Percentiles rank a stretch among this genome's conserved stretches.
Conservation (phyloP, 2,329 filamentous ascomycete genomes). For the Metarhizium rileyi region DNA sequence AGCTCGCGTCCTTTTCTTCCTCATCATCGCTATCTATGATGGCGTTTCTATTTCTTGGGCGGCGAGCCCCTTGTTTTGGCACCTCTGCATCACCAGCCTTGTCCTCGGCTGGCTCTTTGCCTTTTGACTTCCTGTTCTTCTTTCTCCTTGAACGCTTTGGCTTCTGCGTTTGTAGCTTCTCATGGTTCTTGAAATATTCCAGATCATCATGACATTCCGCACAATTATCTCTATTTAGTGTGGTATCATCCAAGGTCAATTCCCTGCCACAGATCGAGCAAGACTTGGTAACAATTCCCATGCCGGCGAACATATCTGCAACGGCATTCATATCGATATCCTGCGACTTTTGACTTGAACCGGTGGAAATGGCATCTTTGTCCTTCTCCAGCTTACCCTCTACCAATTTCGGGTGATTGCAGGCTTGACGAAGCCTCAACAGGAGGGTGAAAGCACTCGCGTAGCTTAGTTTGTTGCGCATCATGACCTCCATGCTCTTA, state of each 20-base stretch:
- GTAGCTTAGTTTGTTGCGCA: constrained; percentile 76
- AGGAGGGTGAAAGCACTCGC: constrained; percentile 88
- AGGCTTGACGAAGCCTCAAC: constrained; percentile 83
- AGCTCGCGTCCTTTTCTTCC: constrained; percentile 64
- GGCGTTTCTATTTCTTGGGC: constrained; percentile 41
- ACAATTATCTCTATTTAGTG: constrained; percentile 45
- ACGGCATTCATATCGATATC: constrained; percentile 69
- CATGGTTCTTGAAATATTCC: constrained; percentile 45
- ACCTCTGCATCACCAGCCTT: constrained; percentile 13
- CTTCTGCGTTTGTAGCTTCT: constrained; percentile 29
- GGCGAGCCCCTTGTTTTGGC: constrained; percentile 10
- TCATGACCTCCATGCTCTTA: constrained; percentile 79
- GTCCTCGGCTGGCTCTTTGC: constrained; percentile 12
- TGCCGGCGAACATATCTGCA: constrained; percentile 74
- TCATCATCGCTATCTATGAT: constrained; percentile 59
- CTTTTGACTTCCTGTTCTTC: constrained; percentile 23
- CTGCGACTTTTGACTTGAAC: constrained; percentile 40
- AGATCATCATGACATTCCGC: constrained; percentile 67
- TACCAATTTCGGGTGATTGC: constrained; percentile 86
- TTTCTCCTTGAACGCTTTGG: constrained; percentile 25
- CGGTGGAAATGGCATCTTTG: constrained; percentile 69
- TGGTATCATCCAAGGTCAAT: constrained; percentile 41
- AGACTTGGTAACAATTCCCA: constrained; percentile 67
- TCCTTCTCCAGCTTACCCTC: constrained; percentile 80
- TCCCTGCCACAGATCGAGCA: constrained; percentile 76